Evolutionary conservation across 2,329 filamentous ascomycete species (phyloP), one percentile per base, ranked within the genome.

Genomic region (Clonostachys solani): DNA sequence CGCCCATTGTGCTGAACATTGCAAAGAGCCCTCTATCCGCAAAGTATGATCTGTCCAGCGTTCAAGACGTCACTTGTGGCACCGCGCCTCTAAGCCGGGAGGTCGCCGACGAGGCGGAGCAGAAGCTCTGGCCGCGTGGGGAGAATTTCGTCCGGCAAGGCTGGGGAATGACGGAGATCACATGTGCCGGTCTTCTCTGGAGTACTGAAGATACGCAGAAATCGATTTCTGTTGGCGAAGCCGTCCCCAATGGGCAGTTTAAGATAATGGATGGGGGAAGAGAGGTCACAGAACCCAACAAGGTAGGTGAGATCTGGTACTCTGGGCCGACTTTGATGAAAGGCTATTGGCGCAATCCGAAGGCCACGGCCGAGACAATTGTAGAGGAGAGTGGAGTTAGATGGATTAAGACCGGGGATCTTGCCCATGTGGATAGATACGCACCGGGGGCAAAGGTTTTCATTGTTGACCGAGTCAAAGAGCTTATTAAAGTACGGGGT

Each of bases 101-200:
- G 51, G 68, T 81, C 4, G 59, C 62, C 44, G 48, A 50, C 2
- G 55, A 58, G 42, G 8, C 15, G 15, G 15, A 38, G 36, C 15
- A 38, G 15, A n/a, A 18, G 36, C 17, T 38, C 17, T n/a, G 36
- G 36, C 15, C 17, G 36, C 36, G 12, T n/a, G 23, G 23, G 23
- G 72, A 69, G 47, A 69, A 73, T 12, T 81, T 85, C 53, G 76
- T 82, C 10, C 68, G 70, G 59, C 89, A 92, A 63, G 89, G 88
- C 5, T 95, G 88, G 86, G 90, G 90, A 6, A 92, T 95, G 89
- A 94, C 89, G 2, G 89, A 94, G 62, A 68, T 78, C 3, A 94
- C 89, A 1, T 92, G 89, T 62, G 82, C 23, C 9, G 23, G 23
- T 10, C 23, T 29, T 29, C 23, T 29, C 9, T 29, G 23, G 23